Percentiles rank a stretch among this genome's conserved stretches.
These are phyloP conservation scores for Teratosphaeria pseudoeucalypti DNA, from an alignment of 2,329 filamentous ascomycete genomes.

Conservation along the genomic window DNA sequence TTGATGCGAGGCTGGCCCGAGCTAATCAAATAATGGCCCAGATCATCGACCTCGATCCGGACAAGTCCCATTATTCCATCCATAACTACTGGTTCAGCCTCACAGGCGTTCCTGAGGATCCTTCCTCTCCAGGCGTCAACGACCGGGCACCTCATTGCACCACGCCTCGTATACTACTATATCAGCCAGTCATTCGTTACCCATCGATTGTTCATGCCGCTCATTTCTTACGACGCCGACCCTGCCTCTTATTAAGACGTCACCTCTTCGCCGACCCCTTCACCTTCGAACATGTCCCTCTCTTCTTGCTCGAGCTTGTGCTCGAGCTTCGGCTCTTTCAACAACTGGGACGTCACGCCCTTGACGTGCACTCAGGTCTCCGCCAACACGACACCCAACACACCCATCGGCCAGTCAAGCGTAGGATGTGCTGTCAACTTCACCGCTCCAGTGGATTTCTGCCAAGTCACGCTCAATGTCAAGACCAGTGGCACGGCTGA, in stretches of 20 bases:
- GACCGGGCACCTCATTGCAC: neutral
- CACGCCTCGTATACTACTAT: neutral
- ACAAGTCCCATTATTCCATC: neutral
- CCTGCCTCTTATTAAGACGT: neutral
- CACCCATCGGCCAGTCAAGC: slow-evolving; percentile 11
- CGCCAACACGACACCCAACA: neutral
- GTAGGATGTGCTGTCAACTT: slow-evolving; percentile 16
- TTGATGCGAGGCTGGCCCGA: neutral
- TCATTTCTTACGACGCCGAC: neutral
- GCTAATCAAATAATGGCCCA: neutral
- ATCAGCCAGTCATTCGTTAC: neutral
- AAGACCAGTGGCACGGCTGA: slow-evolving; percentile 30
- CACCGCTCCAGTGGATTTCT: slow-evolving; percentile 26
- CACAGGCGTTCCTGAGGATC: neutral
- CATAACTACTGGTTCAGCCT: neutral
- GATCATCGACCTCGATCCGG: too few species aligned
- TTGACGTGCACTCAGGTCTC: neutral
- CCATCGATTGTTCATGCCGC: neutral
- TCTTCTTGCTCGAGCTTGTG: neutral
- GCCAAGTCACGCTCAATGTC: slow-evolving; percentile 32
- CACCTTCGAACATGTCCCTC: neutral
- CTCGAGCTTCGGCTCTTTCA: neutral
- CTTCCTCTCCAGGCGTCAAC: neutral
- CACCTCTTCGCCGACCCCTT: neutral
- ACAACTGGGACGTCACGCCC: slow-evolving; percentile 1